Percentiles rank a stretch among this genome's conserved stretches.
phyloP scores from a whole-genome alignment of 2,329 filamentous ascomycete genomes.

The Beauveria sp. region DNA sequence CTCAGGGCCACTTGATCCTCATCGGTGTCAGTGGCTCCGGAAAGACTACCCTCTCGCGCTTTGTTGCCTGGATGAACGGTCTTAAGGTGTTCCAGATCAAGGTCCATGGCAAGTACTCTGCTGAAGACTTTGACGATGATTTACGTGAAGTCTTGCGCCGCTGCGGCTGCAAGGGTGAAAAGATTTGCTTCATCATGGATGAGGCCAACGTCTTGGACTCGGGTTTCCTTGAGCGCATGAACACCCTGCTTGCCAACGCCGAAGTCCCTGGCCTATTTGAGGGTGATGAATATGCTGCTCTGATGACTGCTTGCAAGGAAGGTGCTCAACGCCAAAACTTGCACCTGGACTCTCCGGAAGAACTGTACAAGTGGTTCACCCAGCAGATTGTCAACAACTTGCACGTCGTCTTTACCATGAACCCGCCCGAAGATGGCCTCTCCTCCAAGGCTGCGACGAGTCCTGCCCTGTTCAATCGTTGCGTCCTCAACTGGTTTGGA shows the following conservation, averaged over 20 bases:
- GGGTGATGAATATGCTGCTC: slow-evolving; percentile 94
- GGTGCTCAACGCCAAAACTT: slow-evolving; percentile 93
- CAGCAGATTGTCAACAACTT: slow-evolving; percentile 98
- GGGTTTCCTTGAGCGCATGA: slow-evolving; percentile 98
- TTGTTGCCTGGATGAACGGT: slow-evolving; percentile 99
- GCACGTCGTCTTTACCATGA: slow-evolving; percentile 99
- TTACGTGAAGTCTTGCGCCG: slow-evolving; percentile 86
- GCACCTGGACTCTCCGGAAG: slow-evolving; percentile 92
- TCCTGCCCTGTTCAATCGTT: slow-evolving; percentile 98
- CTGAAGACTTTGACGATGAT: slow-evolving; percentile 98
- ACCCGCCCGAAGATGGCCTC: slow-evolving; percentile 89
- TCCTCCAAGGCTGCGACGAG: slow-evolving; percentile 96
- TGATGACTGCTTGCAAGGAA: slow-evolving; percentile 99
- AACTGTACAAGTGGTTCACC: slow-evolving; percentile 99
- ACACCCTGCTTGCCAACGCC: slow-evolving; percentile 96
- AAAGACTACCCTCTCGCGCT: slow-evolving; percentile 95
- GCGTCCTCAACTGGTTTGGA: slow-evolving; percentile 98
- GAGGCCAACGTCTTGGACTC: slow-evolving; percentile 98
- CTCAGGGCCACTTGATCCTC: slow-evolving; percentile 94
- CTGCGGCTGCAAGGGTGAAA: slow-evolving; percentile 95
- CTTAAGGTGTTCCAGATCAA: slow-evolving; percentile 99
- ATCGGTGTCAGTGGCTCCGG: slow-evolving; percentile 98
- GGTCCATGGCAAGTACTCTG: slow-evolving; percentile 96
- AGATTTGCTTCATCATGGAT: slow-evolving; percentile 99
- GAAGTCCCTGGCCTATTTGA: slow-evolving; percentile 98